Percentiles rank a stretch among this genome's conserved stretches.
Evolutionary conservation across 345 rosid species (phyloP).

Genomic region (Streptanthus diversifolius): DNA sequence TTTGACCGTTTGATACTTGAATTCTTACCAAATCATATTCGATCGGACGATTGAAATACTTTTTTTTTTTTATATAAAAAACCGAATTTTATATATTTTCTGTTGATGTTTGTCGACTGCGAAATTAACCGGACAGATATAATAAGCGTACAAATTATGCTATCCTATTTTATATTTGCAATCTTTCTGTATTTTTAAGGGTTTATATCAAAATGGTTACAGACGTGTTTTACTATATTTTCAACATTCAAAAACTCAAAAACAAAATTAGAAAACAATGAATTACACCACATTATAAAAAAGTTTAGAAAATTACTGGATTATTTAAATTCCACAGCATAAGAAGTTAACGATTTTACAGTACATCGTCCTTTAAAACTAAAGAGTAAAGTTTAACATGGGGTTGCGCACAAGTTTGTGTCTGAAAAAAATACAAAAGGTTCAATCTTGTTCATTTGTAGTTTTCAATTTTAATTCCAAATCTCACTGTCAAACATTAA

Average conservation of each 20-base stretch:
- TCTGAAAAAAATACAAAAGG: background rate
- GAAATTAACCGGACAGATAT: background rate
- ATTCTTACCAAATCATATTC: background rate
- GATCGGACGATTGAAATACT: background rate
- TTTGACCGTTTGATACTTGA: background rate
- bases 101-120: background rate
- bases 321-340: background rate
- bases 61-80: background rate
- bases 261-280: no score
- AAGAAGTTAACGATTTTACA: background rate
- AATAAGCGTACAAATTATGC: no score
- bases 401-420: background rate
- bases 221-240: background rate
- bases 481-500: background rate
- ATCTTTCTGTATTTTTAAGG: background rate
- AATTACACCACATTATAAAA: no score
- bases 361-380: background rate
- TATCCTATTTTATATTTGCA: no score
- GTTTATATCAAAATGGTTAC: background rate
- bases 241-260: no score
- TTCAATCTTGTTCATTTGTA: background rate
- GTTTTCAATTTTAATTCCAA: background rate
- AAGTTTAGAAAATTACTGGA: background rate
- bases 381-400: background rate
- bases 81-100: background rate